These are phyloP conservation scores for Colletotrichum zoysiae DNA, from an alignment of 2,329 filamentous ascomycete genomes.

Conservation along the genomic window DNA sequence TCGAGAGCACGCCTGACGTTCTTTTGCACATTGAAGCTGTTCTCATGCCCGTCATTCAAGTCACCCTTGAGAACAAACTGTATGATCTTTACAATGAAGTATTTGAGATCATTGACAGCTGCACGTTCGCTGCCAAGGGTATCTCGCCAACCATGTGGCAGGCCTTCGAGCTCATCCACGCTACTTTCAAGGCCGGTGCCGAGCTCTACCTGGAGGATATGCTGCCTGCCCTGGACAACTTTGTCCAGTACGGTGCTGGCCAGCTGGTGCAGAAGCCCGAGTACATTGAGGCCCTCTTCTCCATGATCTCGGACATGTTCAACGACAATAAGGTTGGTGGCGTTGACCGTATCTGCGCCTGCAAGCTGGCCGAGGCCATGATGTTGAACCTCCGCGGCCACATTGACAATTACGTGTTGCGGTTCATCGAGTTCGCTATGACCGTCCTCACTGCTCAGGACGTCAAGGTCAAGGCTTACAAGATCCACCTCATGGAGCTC, in stretches of 20 bases:
- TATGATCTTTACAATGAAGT: slow-evolving; percentile 98
- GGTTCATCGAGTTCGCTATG: slow-evolving; percentile 94
- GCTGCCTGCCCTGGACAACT: slow-evolving; percentile 98
- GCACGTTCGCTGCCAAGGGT: slow-evolving; percentile 95
- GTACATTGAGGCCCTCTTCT: slow-evolving; percentile 88
- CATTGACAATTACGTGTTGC: slow-evolving; percentile 88
- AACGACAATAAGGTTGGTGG: slow-evolving; percentile 91
- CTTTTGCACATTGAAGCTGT: slow-evolving; percentile 94
- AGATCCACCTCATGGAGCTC: slow-evolving; percentile 98
- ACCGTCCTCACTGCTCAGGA: slow-evolving; percentile 80
- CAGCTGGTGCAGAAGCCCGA: slow-evolving; percentile 85
- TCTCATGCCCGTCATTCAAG: slow-evolving; percentile 95
- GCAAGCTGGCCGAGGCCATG: slow-evolving; percentile 96
- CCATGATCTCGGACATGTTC: slow-evolving; percentile 97
- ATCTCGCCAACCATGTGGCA: slow-evolving; percentile 99
- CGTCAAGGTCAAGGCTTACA: slow-evolving; percentile 90
- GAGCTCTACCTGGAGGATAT: slow-evolving; percentile 99
- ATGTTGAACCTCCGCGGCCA: slow-evolving; percentile 94
- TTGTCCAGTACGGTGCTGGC: slow-evolving; percentile 90
- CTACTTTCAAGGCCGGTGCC: slow-evolving; percentile 96
- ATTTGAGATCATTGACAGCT: slow-evolving; percentile 99
- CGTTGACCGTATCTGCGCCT: slow-evolving; percentile 95
- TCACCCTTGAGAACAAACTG: slow-evolving; percentile 97
- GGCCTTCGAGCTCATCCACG: slow-evolving; percentile 95
- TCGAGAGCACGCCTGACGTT: slow-evolving; percentile 97